Evolutionary conservation across 1,284 basidiomycete genomes (phyloP), one percentile per base, ranked within the genome.

Genomic region (Rhodotorula sp.): DNA sequence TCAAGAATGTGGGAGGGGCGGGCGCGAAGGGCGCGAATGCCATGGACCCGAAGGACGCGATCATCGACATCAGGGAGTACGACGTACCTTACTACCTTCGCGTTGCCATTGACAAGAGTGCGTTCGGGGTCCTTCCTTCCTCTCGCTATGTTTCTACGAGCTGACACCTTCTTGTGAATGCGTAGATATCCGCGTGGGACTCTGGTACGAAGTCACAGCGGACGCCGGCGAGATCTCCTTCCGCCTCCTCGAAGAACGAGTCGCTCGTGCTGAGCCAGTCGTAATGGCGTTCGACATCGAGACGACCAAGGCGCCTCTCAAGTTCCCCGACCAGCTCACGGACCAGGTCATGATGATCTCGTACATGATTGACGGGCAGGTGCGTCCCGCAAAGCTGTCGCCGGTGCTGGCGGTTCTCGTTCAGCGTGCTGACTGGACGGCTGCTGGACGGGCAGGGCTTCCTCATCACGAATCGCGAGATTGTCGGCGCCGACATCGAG

Each of bases 261-360:
- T 99, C 72, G 95, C 97, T 81, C 94, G 96, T 87, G 94, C 96
- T 46, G 96, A 99, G 78, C 96, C 96, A 0, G 94, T 99, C 59
- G 94, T 99, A 67, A 92, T 99, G 91, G 96, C 96, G 0, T 99
- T 87, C 81, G 96, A 99, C 87, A 99, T 99, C 78, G 96, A 99
- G 82, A 96, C 93, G 37, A 94, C 94, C 2, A 99, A 99, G 82
- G 91, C 93, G 58, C 96, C 96, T 20, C 88, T 99, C 79, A 99
- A 99, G 81, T 99, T 99, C 79, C 96, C 96, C 1, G 96, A 99
- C 82, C 90, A 93, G 75, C 87, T 89, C 18, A 89, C 91, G 28
- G 96, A 99, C 83, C 94, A 96, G 79, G 92, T 99, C 77, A 99
- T 99, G 95, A 99, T 99, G 96, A 99, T 99, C 75, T 99, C 96